Conservation (phyloP, 2,329 filamentous ascomycete genomes). For the Phaeophleospora eucalypticola region DNA sequence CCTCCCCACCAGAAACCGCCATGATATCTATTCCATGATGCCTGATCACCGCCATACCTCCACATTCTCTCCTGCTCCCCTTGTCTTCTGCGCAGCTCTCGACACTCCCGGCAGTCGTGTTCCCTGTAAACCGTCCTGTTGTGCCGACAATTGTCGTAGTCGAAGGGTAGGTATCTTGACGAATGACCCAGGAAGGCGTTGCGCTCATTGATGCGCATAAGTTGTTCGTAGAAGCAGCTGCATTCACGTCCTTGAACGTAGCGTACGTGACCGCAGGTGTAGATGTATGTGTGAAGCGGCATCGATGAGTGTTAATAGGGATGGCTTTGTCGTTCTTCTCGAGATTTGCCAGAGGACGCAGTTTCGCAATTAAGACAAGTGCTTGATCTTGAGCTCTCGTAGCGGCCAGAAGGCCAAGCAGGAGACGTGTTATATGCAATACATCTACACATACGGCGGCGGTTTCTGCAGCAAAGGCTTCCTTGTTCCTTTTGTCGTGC, state of each 20-base stretch:
- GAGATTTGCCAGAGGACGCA: background rate
- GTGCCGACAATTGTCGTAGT: slow-evolving; percentile 14
- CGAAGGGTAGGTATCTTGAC: slow-evolving; percentile 19
- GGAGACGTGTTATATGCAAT: background rate
- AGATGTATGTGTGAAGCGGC: slow-evolving; percentile 23
- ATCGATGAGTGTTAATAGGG: slow-evolving; percentile 5
- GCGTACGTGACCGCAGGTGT: slow-evolving; percentile 23
- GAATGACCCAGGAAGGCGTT: slow-evolving; percentile 7
- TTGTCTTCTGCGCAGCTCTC: slow-evolving; percentile 1
- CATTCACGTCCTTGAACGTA: slow-evolving; percentile 23
- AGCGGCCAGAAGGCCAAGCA: background rate
- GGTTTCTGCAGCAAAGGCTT: background rate
- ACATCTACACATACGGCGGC: background rate
- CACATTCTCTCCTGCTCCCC: background rate
- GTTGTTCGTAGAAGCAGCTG: slow-evolving; percentile 20
- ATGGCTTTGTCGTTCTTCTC: background rate
- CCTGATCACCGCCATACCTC: background rate
- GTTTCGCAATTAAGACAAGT: background rate
- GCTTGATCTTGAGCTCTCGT: background rate
- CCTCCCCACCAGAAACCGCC: background rate
- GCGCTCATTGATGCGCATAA: slow-evolving; percentile 21
- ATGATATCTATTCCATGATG: background rate
- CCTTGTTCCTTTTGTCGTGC: background rate
- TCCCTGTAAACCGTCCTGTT: slow-evolving; percentile 8
- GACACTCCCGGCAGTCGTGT: slow-evolving; percentile 12